phyloP scores from a whole-genome alignment of 345 rosid genomes.

The Eucalyptus regnans region DNA sequence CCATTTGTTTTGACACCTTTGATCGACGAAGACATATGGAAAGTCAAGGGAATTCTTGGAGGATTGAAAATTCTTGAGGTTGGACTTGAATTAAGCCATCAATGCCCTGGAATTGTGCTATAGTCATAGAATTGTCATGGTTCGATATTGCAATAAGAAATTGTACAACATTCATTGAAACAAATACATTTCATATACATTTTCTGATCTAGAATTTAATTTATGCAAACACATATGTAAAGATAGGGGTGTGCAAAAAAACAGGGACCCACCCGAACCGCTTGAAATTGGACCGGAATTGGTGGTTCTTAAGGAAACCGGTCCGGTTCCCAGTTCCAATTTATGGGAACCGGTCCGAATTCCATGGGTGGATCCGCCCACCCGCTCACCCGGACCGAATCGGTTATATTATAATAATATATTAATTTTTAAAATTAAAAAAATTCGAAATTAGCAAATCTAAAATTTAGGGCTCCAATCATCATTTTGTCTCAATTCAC shows the following conservation, averaged over 20 bases:
- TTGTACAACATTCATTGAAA: not conserved
- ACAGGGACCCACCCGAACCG: no score
- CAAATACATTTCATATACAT: not conserved
- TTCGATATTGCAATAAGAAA: not conserved
- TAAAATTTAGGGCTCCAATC: no score
- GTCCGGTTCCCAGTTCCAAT: no score
- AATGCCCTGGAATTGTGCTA: not conserved
- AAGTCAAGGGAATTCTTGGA: not conserved
- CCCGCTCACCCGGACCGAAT: no score
- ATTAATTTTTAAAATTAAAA: no score
- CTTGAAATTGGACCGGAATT: accelerated
- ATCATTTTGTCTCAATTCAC: no score
- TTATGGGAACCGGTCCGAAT: no score
- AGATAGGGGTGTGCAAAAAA: no score
- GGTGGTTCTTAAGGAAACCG: no score
- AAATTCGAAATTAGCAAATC: no score
- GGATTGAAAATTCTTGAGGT: not conserved
- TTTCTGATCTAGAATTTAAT: not conserved
- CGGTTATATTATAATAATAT: no score
- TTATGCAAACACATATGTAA: not conserved
- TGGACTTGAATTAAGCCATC: not conserved
- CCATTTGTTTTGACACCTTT: not conserved
- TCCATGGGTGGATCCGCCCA: no score
- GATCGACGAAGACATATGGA: not conserved
- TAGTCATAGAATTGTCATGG: not conserved